These are phyloP conservation scores for Colletotrichum agaves DNA, from an alignment of 2,329 filamentous ascomycete species.

Conservation along the genomic window DNA sequence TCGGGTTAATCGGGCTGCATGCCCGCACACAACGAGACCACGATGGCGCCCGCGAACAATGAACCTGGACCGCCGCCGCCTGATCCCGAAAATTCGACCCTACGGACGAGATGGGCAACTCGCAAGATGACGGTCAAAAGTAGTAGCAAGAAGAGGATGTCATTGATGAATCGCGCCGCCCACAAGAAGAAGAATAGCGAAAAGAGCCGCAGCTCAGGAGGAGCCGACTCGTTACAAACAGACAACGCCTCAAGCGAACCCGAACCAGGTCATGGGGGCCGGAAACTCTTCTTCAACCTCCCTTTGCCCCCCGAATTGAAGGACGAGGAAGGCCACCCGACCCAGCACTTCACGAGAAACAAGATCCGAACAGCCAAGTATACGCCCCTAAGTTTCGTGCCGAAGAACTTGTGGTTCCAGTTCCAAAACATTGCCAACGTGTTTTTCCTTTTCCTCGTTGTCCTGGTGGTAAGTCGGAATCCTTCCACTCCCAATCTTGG, in stretches of 20 bases:
- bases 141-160: slow-evolving; percentile 81
- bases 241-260: slow-evolving; percentile 46
- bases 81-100: slow-evolving; percentile 56
- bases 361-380: slow-evolving; percentile 99
- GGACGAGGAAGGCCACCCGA: slow-evolving; percentile 83
- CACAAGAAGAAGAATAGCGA: slow-evolving; percentile 72
- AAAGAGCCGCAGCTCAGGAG: slow-evolving; percentile 70
- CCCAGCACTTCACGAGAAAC: slow-evolving; percentile 81
- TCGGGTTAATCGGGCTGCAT: slow-evolving; percentile 51
- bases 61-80: slow-evolving; percentile 58
- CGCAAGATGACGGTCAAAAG: slow-evolving; percentile 82
- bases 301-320: slow-evolving; percentile 79
- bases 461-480: slow-evolving; percentile 79
- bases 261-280: slow-evolving; percentile 54
- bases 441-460: slow-evolving; percentile 97
- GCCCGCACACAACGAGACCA: slow-evolving; percentile 40
- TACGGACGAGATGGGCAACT: slow-evolving; percentile 96
- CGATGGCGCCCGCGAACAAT: slow-evolving; percentile 42
- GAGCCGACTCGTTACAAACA: slow-evolving; percentile 43
- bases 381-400: slow-evolving; percentile 92
- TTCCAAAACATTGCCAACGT: slow-evolving; percentile 99
- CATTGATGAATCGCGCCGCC: slow-evolving; percentile 81
- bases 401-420: slow-evolving; percentile 97
- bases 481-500: not conserved
- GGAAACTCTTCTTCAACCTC: slow-evolving; percentile 86